phyloP scores from a whole-genome alignment of 2,329 filamentous ascomycete species.

The Keithomyces neogunnii region DNA sequence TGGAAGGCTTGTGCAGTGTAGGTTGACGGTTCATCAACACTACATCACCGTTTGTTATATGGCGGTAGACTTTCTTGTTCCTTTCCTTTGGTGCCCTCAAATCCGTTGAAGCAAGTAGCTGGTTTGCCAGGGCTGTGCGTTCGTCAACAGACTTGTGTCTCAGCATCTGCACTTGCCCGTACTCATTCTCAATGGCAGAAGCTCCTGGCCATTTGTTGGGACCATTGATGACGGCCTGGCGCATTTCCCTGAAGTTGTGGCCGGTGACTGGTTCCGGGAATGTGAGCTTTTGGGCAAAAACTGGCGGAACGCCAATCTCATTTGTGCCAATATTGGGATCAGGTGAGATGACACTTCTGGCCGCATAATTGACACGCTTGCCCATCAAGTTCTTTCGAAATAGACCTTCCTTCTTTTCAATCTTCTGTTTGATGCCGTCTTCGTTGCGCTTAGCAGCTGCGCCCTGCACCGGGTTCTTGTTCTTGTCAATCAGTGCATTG shows the following conservation, averaged over 20 bases:
- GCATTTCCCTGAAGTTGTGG: constrained; percentile 93
- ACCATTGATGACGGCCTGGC: constrained; percentile 93
- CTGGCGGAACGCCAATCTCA: constrained; percentile 96
- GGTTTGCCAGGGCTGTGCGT: constrained; percentile 81
- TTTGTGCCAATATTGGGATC: constrained; percentile 99
- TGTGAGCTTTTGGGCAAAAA: constrained; percentile 91
- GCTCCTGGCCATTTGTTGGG: constrained; percentile 91
- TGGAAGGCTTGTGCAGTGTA: constrained; percentile 95
- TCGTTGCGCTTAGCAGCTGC: constrained; percentile 70
- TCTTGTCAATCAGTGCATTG: constrained; percentile 86
- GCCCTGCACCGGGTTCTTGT: constrained; percentile 75
- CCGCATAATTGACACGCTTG: constrained; percentile 97
- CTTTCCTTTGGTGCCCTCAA: constrained; percentile 42
- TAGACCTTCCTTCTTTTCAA: constrained; percentile 97
- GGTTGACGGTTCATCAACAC: constrained; percentile 99
- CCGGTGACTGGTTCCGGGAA: constrained; percentile 96
- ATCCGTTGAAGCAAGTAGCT: constrained; percentile 72
- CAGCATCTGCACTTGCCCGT: constrained; percentile 82
- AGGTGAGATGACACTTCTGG: constrained; percentile 93
- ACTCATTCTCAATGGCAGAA: constrained; percentile 89
- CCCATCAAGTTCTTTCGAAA: constrained; percentile 99
- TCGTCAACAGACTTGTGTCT: constrained; percentile 84
- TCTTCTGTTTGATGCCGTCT: constrained; percentile 92
- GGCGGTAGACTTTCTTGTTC: constrained; percentile 94
- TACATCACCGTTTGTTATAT: constrained; percentile 92